phyloP scores from a whole-genome alignment of 495 filamentous ascomycete genomes.

The Hyaloscypha bicolor region DNA sequence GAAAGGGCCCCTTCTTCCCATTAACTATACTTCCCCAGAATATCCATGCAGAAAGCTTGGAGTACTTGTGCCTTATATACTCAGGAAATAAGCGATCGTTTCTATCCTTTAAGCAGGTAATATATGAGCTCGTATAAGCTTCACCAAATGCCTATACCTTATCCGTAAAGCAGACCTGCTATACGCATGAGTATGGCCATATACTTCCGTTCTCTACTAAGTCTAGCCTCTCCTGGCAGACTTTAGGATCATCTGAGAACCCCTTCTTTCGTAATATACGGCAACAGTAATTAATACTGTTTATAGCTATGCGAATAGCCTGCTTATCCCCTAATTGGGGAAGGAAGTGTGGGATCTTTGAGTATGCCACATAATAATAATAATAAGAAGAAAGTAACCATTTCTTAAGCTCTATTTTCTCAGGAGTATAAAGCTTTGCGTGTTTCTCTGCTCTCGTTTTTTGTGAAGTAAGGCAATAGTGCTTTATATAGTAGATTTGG shows the following conservation, averaged over 20 bases:
- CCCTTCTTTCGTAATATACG: slow-evolving; percentile 1
- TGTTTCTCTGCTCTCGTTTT: neutral
- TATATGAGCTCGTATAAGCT: too few relatives aligned
- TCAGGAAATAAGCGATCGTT: too few relatives aligned
- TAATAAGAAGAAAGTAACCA: neutral
- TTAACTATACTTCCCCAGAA: too few relatives aligned
- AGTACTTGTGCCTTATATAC: too few relatives aligned
- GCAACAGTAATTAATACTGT: neutral
- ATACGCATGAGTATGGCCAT: too few relatives aligned
- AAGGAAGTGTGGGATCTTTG: neutral
- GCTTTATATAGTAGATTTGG: neutral
- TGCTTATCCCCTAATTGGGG: neutral
- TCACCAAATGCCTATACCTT: too few relatives aligned
- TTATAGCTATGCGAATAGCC: slow-evolving; percentile 3
- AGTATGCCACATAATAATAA: neutral
- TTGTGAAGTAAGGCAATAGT: neutral
- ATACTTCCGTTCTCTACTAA: too few relatives aligned
- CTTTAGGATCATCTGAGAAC: neutral
- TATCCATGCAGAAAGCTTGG: too few relatives aligned
- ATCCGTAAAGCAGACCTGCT: too few relatives aligned
- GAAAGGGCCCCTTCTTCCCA: too few relatives aligned
- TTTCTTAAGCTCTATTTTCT: neutral
- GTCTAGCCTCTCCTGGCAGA: neutral
- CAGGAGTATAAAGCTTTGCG: neutral
- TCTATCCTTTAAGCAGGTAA: too few relatives aligned